Base-by-base conservation (phyloP, 345 rosid genomes). In the Adansonia digitata region DNA sequence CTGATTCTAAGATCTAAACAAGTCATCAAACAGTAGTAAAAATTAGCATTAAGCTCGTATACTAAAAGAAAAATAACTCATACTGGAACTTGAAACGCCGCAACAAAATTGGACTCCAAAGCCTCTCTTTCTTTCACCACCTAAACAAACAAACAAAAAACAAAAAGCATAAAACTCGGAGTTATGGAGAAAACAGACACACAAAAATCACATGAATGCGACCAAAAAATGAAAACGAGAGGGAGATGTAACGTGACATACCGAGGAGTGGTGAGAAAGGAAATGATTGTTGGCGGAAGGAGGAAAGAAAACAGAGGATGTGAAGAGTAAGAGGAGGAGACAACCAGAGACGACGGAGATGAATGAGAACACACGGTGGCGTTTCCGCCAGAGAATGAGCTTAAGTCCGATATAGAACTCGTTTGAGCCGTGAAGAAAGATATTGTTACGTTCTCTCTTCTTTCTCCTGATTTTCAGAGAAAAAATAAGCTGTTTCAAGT, bases 61-160 rank as follows among this genome's bases (percentile, higher is more conserved):
- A 12, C 57, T 14, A 0, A 9, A 42, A 31, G 37, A 37, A 42
- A 4, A 63, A 20, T 51, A 45, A 24, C 6, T 62, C 86, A 6
- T 74, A 92, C 98, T 80, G 95, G 95, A 65, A 87, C 85, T 56
- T 76, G 82, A 76, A 94, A 85, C n/a, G 43, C 70, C 22, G 66
- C 10, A 22, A 49, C 72, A 27, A 73, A 77, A 53, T 75, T 72
- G 17, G 83, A 78, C 56, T 77, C 82, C 37, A 43, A 72, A 45
- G 73, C 71, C 66, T 64, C 83, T 63, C 72, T 85, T 48, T 71
- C 53, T 20, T 69, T 71, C 18, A 60, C 61, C 87, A 67, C 56
- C 87, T 88, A 69, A 78, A 64, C 51, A 20, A 59, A 27, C 4
- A 8, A 69, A 15, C 9, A 59, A 53, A 69, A 55, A 77, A 65